These are phyloP conservation scores for Acephala macrosclerotiorum DNA, from an alignment of 2,329 filamentous ascomycete species.

Conservation along the genomic window DNA sequence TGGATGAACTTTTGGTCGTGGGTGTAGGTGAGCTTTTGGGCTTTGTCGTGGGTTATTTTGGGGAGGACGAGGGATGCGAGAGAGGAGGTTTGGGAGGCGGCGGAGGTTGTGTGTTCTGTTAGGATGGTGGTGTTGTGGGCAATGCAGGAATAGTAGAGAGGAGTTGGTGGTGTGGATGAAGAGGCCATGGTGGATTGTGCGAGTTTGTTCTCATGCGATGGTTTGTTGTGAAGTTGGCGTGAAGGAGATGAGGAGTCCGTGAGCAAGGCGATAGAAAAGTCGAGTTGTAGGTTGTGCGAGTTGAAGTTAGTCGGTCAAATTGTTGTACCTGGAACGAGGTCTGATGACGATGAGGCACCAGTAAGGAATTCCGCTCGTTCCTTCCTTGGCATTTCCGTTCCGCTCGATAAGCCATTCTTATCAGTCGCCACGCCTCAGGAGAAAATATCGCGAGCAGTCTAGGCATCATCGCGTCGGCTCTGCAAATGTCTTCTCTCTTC, in stretches of 20 bases:
- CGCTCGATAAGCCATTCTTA: neutral
- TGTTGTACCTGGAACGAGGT: neutral
- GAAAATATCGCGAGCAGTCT: neutral
- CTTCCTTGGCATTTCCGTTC: neutral
- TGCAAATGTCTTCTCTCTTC: neutral
- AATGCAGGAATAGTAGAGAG: conserved; percentile 86
- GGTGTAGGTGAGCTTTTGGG: conserved; percentile 93
- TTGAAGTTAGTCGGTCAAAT: neutral
- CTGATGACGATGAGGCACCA: conserved; percentile 6
- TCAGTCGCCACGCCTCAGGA: neutral
- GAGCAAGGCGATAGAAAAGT: neutral
- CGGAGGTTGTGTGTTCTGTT: conserved; percentile 87
- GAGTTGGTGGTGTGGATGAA: conserved; percentile 71
- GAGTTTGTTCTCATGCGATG: conserved; percentile 18
- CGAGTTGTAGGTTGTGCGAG: neutral
- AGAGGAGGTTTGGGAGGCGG: conserved; percentile 81
- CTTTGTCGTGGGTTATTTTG: conserved; percentile 82
- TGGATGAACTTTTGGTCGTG: conserved; percentile 93
- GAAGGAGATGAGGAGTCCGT: neutral
- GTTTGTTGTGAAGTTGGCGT: neutral
- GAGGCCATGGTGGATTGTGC: conserved; percentile 64
- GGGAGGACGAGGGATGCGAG: conserved; percentile 94
- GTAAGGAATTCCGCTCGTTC: neutral
- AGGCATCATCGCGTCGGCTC: neutral
- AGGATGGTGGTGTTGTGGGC: conserved; percentile 94